Evolutionary conservation across 1,284 basidiomycete species (phyloP).

Genomic region (Cryptococcus maquisensis): DNA sequence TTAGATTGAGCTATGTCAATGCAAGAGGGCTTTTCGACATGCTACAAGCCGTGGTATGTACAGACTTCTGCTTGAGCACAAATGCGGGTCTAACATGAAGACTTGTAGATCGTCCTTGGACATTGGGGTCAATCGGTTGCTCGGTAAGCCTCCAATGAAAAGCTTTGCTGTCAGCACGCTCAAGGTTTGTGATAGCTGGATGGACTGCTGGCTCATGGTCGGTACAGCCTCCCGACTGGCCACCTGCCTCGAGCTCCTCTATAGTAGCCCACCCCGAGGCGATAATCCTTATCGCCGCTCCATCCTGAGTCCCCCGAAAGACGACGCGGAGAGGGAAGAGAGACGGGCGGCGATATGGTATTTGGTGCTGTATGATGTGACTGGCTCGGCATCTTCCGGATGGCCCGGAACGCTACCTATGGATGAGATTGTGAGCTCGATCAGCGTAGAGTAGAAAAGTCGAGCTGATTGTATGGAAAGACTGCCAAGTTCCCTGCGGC

Average conservation of each 20-base stretch:
- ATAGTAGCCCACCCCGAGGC: slow-evolving; percentile 7
- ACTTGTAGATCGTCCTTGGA: slow-evolving; percentile 13
- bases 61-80: no score
- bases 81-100: neutral
- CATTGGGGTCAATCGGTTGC: slow-evolving; percentile 27
- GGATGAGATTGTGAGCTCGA: slow-evolving; percentile 34
- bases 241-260: slow-evolving; percentile 31
- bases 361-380: slow-evolving; percentile 19
- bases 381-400: slow-evolving; percentile 23
- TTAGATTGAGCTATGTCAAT: slow-evolving; percentile 14
- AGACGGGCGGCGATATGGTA: slow-evolving; percentile 27
- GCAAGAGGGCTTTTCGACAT: slow-evolving; percentile 28
- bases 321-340: slow-evolving; percentile 38
- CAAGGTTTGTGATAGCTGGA: slow-evolving; percentile 16
- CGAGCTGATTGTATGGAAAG: slow-evolving; percentile 9
- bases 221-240: slow-evolving; percentile 22
- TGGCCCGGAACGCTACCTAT: slow-evolving; percentile 28
- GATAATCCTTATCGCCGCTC: slow-evolving; percentile 7
- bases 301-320: slow-evolving; percentile 19
- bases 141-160: neutral
- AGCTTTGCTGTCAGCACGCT: no score
- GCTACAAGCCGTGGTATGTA: slow-evolving; percentile 25
- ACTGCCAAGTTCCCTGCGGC: slow-evolving; percentile 23
- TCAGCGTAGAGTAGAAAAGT: no score
- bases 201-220: slow-evolving; percentile 35